Base-by-base conservation (phyloP, 257 asterid species). In the Primulina huaijiensis region DNA sequence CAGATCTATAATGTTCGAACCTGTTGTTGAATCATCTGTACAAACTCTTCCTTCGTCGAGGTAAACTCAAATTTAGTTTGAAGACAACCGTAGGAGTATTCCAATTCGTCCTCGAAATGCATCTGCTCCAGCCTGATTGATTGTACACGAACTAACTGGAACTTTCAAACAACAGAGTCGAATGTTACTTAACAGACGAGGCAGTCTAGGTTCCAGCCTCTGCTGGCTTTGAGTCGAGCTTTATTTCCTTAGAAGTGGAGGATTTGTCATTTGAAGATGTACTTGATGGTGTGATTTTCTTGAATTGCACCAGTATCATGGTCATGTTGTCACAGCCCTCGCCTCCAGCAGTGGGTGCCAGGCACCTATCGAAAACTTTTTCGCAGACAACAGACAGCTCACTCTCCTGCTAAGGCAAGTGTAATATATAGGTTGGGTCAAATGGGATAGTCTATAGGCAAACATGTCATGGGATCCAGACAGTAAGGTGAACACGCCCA, bases 251-350 rank as follows among this genome's bases (percentile, higher is more conserved):
- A 30, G 80, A 62, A 33, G 73, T 64, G 1, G 77, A 72, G 58
- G 88, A 72, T 19, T 77, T 74, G 35, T 78, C 79, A 6, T 58
- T 65, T 14, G 81, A 69, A 64, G 79, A 64, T 37, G 77, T 37
- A 9, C 72, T 81, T 1, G 81, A 65, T n/a, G 71, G 62, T 23
- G 62, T 62, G 46, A 72, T 67, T 74, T 89, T 91, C 86, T 82
- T 83, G 66, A 91, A 87, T 52, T 91, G 95, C 64, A 91, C 97
- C 80, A 91, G 21, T 60, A 91, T 89, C 96, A 91, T 91, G 25
- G 97, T 89, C 97, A 91, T 91, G 89, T 91, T 91, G 73, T 91
- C 97, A 46, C 97, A 91, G 64, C 97, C 97, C 82, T 89, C 96
- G 7, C 93, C 97, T 70, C 87, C 89, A 3, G 86, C 87, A n/a